Evolutionary conservation across 306 rosid genomes (phyloP).

Genomic region (Dalbergia cultrata): DNA sequence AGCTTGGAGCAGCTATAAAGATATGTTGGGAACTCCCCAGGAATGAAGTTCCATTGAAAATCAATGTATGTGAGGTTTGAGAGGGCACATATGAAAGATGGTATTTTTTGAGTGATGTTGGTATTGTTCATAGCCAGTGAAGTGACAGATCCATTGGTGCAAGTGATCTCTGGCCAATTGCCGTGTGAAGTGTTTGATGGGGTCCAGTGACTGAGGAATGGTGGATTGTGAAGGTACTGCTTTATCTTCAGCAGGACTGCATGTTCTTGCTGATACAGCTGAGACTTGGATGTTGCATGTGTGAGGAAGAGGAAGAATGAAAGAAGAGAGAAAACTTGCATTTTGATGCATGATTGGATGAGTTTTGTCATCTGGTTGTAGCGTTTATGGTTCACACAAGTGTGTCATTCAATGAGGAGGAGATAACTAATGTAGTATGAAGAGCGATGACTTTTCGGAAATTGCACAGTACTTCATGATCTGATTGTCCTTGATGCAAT

Average conservation of each 20-base stretch:
- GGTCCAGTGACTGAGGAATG: constrained; percentile 52
- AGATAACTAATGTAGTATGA: not conserved
- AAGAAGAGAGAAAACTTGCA: constrained; percentile 35
- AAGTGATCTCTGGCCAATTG: constrained; percentile 58
- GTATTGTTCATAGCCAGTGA: not conserved
- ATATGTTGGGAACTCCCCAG: constrained; percentile 55
- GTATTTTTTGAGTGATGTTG: constrained; percentile 46
- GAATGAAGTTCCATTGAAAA: constrained; percentile 33
- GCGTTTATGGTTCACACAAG: constrained; percentile 7
- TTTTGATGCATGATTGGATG: not conserved
- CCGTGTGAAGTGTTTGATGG: constrained; percentile 57
- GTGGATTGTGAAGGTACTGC: constrained; percentile 49
- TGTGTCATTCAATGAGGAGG: constrained; percentile 26
- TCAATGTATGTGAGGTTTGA: constrained; percentile 52
- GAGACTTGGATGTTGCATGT: constrained; percentile 52
- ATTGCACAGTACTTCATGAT: not conserved
- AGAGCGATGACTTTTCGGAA: not conserved
- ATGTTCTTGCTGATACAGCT: constrained; percentile 53
- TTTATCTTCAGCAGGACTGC: constrained; percentile 53
- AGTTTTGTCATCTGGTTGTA: constrained; percentile 47
- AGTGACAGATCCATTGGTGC: constrained; percentile 55
- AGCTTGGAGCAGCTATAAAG: constrained; percentile 59
- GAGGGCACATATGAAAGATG: constrained; percentile 65
- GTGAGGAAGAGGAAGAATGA: constrained; percentile 38
- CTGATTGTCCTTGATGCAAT: not conserved